phyloP scores from a whole-genome alignment of 2,329 filamentous ascomycete genomes.

The Microcyclospora pomicola region DNA sequence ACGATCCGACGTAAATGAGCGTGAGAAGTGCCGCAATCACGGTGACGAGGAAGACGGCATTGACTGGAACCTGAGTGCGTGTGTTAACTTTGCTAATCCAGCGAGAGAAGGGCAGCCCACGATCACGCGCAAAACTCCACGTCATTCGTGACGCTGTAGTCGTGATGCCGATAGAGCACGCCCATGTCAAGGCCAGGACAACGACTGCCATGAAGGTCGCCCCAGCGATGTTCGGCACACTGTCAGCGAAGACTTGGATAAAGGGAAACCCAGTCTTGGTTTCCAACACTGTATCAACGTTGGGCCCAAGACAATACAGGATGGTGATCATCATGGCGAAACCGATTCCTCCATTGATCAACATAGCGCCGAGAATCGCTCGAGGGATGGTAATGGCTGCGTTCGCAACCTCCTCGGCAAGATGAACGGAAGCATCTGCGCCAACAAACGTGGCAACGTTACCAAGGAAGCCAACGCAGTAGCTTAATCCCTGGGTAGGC shows the following conservation, averaged over 20 bases:
- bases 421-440: constrained; percentile 32
- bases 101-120: constrained; percentile 25
- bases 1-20: constrained; percentile 30
- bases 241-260: constrained; percentile 37
- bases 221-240: constrained; percentile 28
- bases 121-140: constrained; percentile 30
- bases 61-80: constrained; percentile 17
- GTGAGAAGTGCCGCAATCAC: constrained; percentile 36
- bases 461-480: constrained; percentile 22
- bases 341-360: constrained; percentile 35
- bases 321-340: constrained; percentile 33
- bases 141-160: constrained; percentile 29
- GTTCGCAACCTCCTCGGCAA: constrained; percentile 38
- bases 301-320: constrained; percentile 29
- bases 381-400: constrained; percentile 34
- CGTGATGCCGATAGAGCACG: constrained; percentile 23
- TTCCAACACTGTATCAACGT: constrained; percentile 27
- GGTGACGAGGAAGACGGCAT: constrained; percentile 32
- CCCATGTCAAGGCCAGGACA: constrained; percentile 23
- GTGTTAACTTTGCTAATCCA: constrained; percentile 23
- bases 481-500: constrained; percentile 22
- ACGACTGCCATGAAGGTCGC: constrained; percentile 36
- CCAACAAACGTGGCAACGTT: constrained; percentile 24
- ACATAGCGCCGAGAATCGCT: constrained; percentile 34
- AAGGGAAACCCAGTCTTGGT: constrained; percentile 35